Conservation (phyloP, 257 asterid genomes). For the Orobanche coerulescens region DNA sequence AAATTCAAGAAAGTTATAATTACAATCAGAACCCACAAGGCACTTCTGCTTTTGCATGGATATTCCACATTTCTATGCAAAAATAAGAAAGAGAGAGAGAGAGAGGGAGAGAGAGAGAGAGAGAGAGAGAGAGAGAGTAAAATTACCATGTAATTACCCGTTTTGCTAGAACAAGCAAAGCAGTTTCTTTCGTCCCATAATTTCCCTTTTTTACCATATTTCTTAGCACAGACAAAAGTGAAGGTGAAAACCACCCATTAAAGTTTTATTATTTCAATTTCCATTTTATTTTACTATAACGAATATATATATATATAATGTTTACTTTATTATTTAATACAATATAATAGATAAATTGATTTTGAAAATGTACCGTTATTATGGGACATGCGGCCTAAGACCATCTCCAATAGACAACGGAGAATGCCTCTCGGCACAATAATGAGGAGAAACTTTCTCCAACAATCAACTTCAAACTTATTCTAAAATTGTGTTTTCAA, state of each 20-base stretch:
- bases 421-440: too few species aligned
- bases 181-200: conserved; percentile 26
- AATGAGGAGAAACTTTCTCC: too few species aligned
- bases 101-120: neutral
- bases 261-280: conserved; percentile 8
- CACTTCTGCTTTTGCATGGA: too few species aligned
- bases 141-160: conserved; percentile 28
- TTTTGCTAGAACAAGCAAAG: conserved; percentile 37
- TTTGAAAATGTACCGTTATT: neutral
- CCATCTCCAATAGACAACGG: too few species aligned
- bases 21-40: too few species aligned
- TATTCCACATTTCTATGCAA: conserved; percentile 20
- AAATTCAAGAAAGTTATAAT: too few species aligned
- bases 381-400: too few species aligned
- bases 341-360: too few species aligned
- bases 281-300: conserved; percentile 1
- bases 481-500: too few species aligned
- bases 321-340: neutral
- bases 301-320: neutral
- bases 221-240: conserved; percentile 28
- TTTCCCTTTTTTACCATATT: conserved; percentile 28
- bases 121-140: neutral
- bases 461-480: too few species aligned
- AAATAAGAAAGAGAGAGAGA: neutral
- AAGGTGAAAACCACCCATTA: conserved; percentile 17